Evolutionary conservation across 768 basidiomycete species (phyloP), one percentile per base, ranked within the genome.

Genomic region (Royoungia palumana): DNA sequence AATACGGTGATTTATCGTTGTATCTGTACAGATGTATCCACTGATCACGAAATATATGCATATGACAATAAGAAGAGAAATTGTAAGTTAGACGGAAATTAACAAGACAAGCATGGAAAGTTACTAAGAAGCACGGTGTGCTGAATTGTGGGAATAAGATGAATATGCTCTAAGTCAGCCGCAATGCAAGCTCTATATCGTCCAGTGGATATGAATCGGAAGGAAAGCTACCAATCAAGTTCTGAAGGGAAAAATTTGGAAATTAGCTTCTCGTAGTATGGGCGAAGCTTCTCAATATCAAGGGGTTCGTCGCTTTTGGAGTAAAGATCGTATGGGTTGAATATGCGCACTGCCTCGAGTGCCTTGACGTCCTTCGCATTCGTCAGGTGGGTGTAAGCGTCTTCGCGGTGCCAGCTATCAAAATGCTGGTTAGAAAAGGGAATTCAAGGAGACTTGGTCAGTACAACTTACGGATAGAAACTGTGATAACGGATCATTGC

Each of bases 301-400:
- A 84, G 79, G 5, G 82, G 78, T 36, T 79, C 77, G 59, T 94
- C 89, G 60, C 77, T 81, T 71, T 95, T 95, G 75, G 85, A 87
- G 74, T 96, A 96, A 7, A 96, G 79, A 62, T 94, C 93, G 68
- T 94, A 95, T 0, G 93, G 92, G 69, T 94, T 95, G 79, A 95
- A 95, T 0, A 85, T 85, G 38, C 79, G 77, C 24, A 91, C 90
- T 14, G 90, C 91, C 35, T 75, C 79, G 27, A 91, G 79, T 17
- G 80, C 74, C 45, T 71, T 70, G 49, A 68, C 55, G 65, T 91
- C 89, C 46, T 83, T 81, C 16, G 85, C 85, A 64, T 83, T 83
- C 54, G 80, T 84, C 40, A 95, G 79, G 62, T 94, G 85, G 19
- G 66, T 64, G 71, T 95, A 95, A 1, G 92, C 93, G 46, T 78